phyloP scores from a whole-genome alignment of 306 rosid species.

The Luffa aegyptiaca region DNA sequence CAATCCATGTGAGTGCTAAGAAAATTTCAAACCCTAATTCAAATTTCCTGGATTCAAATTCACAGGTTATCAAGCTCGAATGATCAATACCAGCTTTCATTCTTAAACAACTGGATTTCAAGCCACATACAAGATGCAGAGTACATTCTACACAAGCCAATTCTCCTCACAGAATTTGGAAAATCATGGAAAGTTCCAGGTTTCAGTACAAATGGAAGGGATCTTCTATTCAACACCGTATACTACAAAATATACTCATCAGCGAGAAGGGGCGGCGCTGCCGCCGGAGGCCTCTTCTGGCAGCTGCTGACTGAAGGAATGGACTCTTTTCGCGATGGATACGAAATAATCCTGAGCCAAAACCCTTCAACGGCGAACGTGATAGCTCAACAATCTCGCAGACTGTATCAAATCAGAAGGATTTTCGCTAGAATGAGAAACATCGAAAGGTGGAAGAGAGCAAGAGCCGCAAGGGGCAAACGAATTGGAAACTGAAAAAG shows the following conservation, averaged over 20 bases:
- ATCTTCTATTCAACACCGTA: slow-evolving; percentile 46
- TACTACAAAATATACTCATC: slow-evolving; percentile 67
- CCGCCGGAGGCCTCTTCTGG: slow-evolving; percentile 77
- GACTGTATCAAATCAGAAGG: slow-evolving; percentile 38
- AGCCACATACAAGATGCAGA: slow-evolving; percentile 66
- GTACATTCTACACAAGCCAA: slow-evolving; percentile 48
- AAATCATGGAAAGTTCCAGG: slow-evolving; percentile 60
- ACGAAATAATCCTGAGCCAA: slow-evolving; percentile 58
- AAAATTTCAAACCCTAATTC: not conserved
- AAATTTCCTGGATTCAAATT: not conserved
- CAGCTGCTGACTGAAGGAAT: slow-evolving; percentile 76
- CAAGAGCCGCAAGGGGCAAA: slow-evolving; percentile 36
- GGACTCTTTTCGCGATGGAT: slow-evolving; percentile 76
- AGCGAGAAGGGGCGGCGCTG: slow-evolving; percentile 67
- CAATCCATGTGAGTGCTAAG: not conserved
- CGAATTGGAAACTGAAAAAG: slow-evolving; percentile 33
- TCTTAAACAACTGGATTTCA: slow-evolving; percentile 71
- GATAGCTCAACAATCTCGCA: slow-evolving; percentile 62
- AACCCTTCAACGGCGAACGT: slow-evolving; percentile 63
- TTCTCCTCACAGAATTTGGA: slow-evolving; percentile 64
- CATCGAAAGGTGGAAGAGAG: slow-evolving; percentile 36
- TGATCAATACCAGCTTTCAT: slow-evolving; percentile 42
- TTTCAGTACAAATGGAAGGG: slow-evolving; percentile 46
- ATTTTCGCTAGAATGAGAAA: slow-evolving; percentile 39
- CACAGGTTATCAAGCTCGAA: slow-evolving; percentile 52